phyloP scores from a whole-genome alignment of 2,329 filamentous ascomycete genomes.

The Botrytis paeoniae region DNA sequence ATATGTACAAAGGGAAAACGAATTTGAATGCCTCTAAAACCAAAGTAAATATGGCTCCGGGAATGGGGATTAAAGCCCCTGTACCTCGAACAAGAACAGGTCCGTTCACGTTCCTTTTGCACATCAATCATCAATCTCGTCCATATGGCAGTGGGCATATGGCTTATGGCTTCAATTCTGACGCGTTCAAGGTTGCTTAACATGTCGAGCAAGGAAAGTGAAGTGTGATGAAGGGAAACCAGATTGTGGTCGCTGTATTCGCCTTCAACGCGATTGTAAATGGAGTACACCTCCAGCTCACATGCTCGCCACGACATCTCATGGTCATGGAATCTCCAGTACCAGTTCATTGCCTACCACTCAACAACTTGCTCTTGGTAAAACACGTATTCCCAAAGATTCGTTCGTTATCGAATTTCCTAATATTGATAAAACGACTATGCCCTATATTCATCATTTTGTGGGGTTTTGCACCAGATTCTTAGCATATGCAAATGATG shows the following conservation, averaged over 20 bases:
- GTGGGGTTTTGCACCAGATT: slow-evolving; percentile 36
- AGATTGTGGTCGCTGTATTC: slow-evolving; percentile 48
- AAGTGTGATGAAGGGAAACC: slow-evolving; percentile 69
- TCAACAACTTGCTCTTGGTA: slow-evolving; percentile 17
- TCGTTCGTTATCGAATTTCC: slow-evolving; percentile 36
- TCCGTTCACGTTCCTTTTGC: slow-evolving; percentile 18
- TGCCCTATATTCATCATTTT: slow-evolving; percentile 37
- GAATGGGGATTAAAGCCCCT: slow-evolving; percentile 35
- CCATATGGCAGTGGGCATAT: neutral
- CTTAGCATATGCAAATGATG: slow-evolving; percentile 35
- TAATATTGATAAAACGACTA: slow-evolving; percentile 30
- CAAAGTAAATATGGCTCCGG: slow-evolving; percentile 30
- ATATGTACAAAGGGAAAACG: slow-evolving; percentile 9
- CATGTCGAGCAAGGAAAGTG: slow-evolving; percentile 66
- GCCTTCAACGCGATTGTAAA: slow-evolving; percentile 33
- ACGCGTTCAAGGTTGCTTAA: slow-evolving; percentile 52
- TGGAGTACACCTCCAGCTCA: slow-evolving; percentile 28
- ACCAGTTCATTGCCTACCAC: slow-evolving; percentile 14
- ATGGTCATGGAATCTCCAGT: slow-evolving; percentile 11
- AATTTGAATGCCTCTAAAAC: slow-evolving; percentile 10
- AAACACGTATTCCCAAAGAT: slow-evolving; percentile 27
- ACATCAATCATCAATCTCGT: neutral
- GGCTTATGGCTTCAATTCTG: slow-evolving; percentile 1
- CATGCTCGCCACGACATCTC: slow-evolving; percentile 15
- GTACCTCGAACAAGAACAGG: slow-evolving; percentile 36